Conservation (phyloP, 1,139 yeast genomes). For the Chernovozyma aurita region DNA sequence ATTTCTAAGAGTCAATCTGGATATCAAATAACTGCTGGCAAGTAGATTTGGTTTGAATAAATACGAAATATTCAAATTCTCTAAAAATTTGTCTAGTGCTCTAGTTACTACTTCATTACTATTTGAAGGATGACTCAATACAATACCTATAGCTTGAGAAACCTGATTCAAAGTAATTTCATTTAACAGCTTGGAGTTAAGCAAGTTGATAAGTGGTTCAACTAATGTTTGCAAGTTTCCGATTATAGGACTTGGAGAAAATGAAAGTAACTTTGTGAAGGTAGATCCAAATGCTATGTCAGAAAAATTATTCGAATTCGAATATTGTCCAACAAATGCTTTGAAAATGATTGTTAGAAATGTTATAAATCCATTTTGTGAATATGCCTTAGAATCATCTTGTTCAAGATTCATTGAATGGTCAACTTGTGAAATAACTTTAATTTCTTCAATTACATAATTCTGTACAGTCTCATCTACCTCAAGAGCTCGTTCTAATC, state of each 20-base stretch:
- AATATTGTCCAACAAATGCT: constrained; percentile 24
- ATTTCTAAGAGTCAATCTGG: constrained; percentile 45
- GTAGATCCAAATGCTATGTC: constrained; percentile 24
- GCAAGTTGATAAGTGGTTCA: constrained; percentile 18
- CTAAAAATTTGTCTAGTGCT: constrained; percentile 9
- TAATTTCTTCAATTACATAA: constrained; percentile 27
- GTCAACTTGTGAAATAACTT: constrained; percentile 11
- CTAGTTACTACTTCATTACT: constrained; percentile 10
- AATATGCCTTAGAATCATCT: too few species aligned
- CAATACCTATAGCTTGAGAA: constrained; percentile 51
- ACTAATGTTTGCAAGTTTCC: constrained; percentile 17
- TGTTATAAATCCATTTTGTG: constrained; percentile 13
- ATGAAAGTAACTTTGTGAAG: constrained; percentile 30
- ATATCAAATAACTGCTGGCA: constrained; percentile 44
- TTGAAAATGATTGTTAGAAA: constrained; percentile 24
- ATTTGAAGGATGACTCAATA: constrained; percentile 43
- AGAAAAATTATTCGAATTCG: constrained; percentile 7
- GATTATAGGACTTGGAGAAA: constrained; percentile 29
- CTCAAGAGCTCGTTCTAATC: constrained; percentile 70
- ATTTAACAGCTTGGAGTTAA: constrained; percentile 19
- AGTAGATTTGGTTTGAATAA: constrained; percentile 24
- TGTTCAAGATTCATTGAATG: constrained; percentile 14
- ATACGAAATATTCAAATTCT: constrained; percentile 12
- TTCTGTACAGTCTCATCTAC: constrained; percentile 51
- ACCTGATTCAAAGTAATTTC: constrained; percentile 36